phyloP scores from a whole-genome alignment of 2,329 filamentous ascomycete genomes.

The Ascochyta lentis region DNA sequence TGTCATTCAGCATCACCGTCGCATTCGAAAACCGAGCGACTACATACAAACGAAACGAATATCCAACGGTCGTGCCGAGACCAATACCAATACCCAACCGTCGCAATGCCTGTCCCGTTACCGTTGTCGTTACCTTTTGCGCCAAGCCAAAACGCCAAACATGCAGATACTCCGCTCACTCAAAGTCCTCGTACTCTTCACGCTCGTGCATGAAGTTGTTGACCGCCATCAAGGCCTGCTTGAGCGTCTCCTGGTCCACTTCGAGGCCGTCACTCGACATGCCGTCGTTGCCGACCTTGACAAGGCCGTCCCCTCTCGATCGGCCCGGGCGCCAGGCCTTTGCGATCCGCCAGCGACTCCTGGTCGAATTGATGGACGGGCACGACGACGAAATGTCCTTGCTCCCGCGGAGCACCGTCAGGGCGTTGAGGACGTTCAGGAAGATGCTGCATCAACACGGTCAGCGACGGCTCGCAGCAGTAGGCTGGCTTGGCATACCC shows the following conservation, averaged over 20 bases:
- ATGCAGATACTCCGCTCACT: conserved; percentile 21
- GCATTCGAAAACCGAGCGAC: conserved; percentile 24
- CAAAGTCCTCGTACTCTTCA: conserved; percentile 33
- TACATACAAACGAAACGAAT: conserved; percentile 28
- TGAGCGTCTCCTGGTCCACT: conserved; percentile 41
- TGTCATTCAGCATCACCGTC: conserved; percentile 11
- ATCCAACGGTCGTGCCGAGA: conserved; percentile 15
- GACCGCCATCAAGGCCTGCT: conserved; percentile 42
- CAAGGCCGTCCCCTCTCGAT: conserved; percentile 38
- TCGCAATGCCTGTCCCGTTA: conserved; percentile 27
- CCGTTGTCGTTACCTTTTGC: conserved; percentile 25
- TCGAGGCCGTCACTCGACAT: conserved; percentile 43
- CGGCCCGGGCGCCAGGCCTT: conserved; percentile 38
- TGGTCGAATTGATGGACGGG: conserved; percentile 40
- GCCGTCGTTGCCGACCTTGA: conserved; percentile 45
- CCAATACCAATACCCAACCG: conserved; percentile 20
- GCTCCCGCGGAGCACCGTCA: conserved; percentile 41
- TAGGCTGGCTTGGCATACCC: conserved; percentile 33
- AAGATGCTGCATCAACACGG: conserved; percentile 39
- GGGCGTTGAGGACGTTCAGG: conserved; percentile 43
- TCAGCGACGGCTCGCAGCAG: conserved; percentile 21
- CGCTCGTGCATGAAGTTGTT: conserved; percentile 50
- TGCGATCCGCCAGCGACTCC: conserved; percentile 43
- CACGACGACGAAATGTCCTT: conserved; percentile 41
- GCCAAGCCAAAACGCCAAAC: conserved; percentile 27